Evolutionary conservation across 2,329 filamentous ascomycete species (phyloP).

Genomic region (Domatiomyces globalis): DNA sequence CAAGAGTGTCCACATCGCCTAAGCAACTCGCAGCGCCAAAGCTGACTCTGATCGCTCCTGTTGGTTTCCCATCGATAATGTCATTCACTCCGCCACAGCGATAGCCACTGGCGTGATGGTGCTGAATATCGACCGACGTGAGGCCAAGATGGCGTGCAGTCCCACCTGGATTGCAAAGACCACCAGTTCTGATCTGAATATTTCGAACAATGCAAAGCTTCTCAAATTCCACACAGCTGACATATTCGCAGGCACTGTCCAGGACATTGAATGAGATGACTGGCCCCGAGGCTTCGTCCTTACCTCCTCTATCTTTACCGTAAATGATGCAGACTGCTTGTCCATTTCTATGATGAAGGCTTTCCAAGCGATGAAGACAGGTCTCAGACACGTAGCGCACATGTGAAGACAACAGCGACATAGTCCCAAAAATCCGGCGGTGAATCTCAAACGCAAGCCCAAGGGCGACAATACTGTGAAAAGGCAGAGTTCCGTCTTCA

Average conservation of each 20-base stretch:
- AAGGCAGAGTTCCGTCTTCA: conserved; percentile 81
- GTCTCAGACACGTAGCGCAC: conserved; percentile 49
- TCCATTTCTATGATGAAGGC: conserved; percentile 56
- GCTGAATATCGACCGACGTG: conserved; percentile 65
- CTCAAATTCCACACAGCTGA: conserved; percentile 73
- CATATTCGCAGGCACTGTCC: conserved; percentile 55
- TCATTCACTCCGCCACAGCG: conserved; percentile 75
- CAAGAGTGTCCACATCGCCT: conserved; percentile 57
- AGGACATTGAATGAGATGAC: conserved; percentile 72
- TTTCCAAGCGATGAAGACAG: conserved; percentile 44
- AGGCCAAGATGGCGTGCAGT: conserved; percentile 60
- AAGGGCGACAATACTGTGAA: conserved; percentile 79
- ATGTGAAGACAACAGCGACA: conserved; percentile 56
- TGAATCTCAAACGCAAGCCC: conserved; percentile 61
- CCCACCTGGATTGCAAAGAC: conserved; percentile 83
- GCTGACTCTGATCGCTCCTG: conserved; percentile 72
- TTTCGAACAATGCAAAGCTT: conserved; percentile 65
- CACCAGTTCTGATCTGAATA: conserved; percentile 76
- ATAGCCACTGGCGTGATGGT: conserved; percentile 72
- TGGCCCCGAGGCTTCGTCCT: conserved; percentile 42
- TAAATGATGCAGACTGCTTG: conserved; percentile 54
- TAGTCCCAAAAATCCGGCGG: conserved; percentile 52
- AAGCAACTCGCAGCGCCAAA: conserved; percentile 79
- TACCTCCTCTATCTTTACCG: conserved; percentile 10
- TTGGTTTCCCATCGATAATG: conserved; percentile 69